These are phyloP conservation scores for Leccinum incarnatum DNA, from an alignment of 768 basidiomycete species.

Conservation along the genomic window DNA sequence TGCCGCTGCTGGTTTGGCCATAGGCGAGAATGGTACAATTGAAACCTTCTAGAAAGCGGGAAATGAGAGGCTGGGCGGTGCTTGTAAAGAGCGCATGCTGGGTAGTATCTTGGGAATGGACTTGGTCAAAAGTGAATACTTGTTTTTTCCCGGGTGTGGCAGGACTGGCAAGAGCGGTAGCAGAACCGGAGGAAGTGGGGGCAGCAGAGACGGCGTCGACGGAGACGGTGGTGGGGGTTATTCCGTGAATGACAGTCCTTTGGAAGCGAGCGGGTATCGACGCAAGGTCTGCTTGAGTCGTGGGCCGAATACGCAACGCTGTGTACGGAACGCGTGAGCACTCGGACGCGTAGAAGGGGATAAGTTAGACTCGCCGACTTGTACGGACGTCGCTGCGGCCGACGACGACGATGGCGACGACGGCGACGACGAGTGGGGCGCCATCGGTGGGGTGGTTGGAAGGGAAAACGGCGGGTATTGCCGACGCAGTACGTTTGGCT, in stretches of 20 bases:
- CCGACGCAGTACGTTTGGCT: slow-evolving; percentile 19
- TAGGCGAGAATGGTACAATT: slow-evolving; percentile 72
- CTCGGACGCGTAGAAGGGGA: neutral
- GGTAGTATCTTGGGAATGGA: slow-evolving; percentile 79
- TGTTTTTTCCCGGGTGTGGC: slow-evolving; percentile 70
- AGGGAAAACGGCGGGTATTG: slow-evolving; percentile 30
- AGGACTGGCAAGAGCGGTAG: slow-evolving; percentile 45
- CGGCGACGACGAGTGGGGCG: slow-evolving; percentile 65
- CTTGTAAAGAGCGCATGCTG: slow-evolving; percentile 85
- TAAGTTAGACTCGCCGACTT: slow-evolving; percentile 74
- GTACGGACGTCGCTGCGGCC: slow-evolving; percentile 77
- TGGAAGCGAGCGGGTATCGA: slow-evolving; percentile 95
- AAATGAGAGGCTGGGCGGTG: slow-evolving; percentile 81
- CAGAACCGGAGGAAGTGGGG: slow-evolving; percentile 48
- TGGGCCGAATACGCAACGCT: slow-evolving; percentile 91
- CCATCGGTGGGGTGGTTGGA: slow-evolving; percentile 52
- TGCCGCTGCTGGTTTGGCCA: slow-evolving; percentile 34
- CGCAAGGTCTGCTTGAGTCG: slow-evolving; percentile 76
- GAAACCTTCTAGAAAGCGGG: slow-evolving; percentile 88
- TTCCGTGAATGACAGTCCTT: slow-evolving; percentile 79
- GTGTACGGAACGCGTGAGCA: slow-evolving; percentile 15
- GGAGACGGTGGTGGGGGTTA: slow-evolving; percentile 70
- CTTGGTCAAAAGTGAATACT: slow-evolving; percentile 90
- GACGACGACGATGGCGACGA: slow-evolving; percentile 53
- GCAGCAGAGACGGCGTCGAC: slow-evolving; percentile 68